Percentiles rank a stretch among this genome's conserved stretches.
Conservation (phyloP, 2,329 filamentous ascomycete species). For the Amylocarpus encephaloides region DNA sequence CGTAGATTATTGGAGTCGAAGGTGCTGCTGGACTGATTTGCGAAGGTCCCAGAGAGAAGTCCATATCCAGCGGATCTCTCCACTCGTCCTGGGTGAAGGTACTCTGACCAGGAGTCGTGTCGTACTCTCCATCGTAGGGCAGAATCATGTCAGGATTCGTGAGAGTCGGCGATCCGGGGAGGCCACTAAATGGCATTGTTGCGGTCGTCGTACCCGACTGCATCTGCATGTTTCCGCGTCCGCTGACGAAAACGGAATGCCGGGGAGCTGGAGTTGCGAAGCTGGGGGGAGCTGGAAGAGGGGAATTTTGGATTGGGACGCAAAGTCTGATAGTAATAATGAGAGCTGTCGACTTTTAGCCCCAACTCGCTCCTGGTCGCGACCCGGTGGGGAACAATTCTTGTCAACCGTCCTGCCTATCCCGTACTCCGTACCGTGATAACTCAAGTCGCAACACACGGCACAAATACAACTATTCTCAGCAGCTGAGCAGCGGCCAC, state of each 20-base stretch:
- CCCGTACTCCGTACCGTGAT: neutral
- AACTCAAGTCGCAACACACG: too few relatives aligned
- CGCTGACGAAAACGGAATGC: neutral
- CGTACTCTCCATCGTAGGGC: conserved; percentile 58
- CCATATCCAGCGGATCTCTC: conserved; percentile 26
- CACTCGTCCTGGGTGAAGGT: conserved; percentile 36
- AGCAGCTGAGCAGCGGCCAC: too few relatives aligned
- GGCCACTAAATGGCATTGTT: conserved; percentile 35
- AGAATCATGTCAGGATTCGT: conserved; percentile 95
- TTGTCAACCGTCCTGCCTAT: neutral
- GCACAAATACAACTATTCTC: too few relatives aligned
- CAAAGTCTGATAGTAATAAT: neutral
- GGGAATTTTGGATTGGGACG: neutral
- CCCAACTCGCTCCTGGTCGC: neutral
- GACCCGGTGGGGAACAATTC: neutral
- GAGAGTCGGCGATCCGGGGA: conserved; percentile 73
- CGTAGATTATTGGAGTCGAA: conserved; percentile 60
- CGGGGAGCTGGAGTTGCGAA: neutral
- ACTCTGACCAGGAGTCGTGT: conserved; percentile 38
- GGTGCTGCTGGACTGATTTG: conserved; percentile 42
- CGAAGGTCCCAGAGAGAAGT: conserved; percentile 35
- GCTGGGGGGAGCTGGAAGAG: neutral
- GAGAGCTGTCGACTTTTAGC: neutral
- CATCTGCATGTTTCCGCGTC: conserved; percentile 24
- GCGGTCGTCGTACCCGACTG: conserved; percentile 22